Evolutionary conservation across 805 yeast species (phyloP), one percentile per base, ranked within the genome.

Genomic region (Clavispora phyllophila): DNA sequence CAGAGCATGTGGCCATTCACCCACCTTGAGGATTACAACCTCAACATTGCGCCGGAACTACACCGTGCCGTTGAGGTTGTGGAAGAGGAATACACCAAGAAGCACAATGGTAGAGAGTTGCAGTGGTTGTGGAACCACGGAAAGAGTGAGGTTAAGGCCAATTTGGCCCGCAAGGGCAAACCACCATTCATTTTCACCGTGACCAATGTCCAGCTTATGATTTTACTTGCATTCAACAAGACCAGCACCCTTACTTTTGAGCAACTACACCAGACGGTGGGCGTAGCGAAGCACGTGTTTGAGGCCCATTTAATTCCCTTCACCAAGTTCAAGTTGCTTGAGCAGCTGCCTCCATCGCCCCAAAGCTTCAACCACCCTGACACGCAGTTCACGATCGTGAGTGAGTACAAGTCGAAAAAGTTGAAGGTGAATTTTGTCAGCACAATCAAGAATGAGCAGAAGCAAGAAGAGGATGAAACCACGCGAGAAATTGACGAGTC

Each of bases 41-140:
- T 68, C 36, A 78, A 61, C 56, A 66, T 95, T 37, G 97, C 99
- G 1, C 61, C 72, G 5, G 85, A 80, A 49, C 72, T 95, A 45
- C 60, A 70, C 43, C 71, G 73, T 32, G 78, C 95, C 1, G 78
- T 83, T 54, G 79, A 82, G 41, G 77, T 78, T 41, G 80, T 91
- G 42, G 81, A 81, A 43, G 73, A 76, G 32, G 73, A 85, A 46
- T 95, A 91, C 62, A 72, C 78, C 34, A 68, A 73, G 27, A 83
- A 84, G 55, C 97, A 91, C 63, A 78, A 72, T 48, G 97, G 97
- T 10, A 78, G 98, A 63, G 81, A 87, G 50, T 76, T 93, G 54
- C 85, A 87, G 58, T 93, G 99, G 99, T 76, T 91, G 46, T 93
- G 97, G 97, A 84, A 88, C 55, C 80, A 87, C 59, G 87, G 95